phyloP scores from a whole-genome alignment of 1,284 basidiomycete species.

The Meripilus lineatus region DNA sequence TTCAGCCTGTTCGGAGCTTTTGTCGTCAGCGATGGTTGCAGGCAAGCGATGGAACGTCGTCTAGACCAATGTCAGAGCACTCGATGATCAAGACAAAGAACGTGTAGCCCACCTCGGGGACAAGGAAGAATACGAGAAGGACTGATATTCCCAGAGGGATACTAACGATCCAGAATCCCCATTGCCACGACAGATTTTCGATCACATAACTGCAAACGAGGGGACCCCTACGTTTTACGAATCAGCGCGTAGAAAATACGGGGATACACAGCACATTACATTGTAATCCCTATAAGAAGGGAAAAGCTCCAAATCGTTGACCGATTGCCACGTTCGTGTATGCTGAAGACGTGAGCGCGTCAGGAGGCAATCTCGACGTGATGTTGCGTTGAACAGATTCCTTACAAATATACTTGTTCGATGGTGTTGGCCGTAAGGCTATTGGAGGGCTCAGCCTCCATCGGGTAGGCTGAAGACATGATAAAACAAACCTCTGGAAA shows the following conservation, averaged over 20 bases:
- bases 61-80: slow-evolving; percentile 12
- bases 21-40: too few species aligned
- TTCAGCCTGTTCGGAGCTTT: neutral
- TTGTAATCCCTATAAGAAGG: slow-evolving; percentile 37
- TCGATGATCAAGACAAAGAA: neutral
- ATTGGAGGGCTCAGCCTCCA: too few species aligned
- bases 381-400: too few species aligned
- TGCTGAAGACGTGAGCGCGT: slow-evolving; percentile 18
- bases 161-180: slow-evolving; percentile 39
- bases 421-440: slow-evolving; percentile 38
- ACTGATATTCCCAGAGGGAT: slow-evolving; percentile 34
- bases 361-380: neutral
- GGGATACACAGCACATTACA: slow-evolving; percentile 25
- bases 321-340: slow-evolving; percentile 39
- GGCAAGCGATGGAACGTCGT: slow-evolving; percentile 25
- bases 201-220: slow-evolving; percentile 38
- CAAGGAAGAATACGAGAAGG: slow-evolving; percentile 35
- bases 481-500: slow-evolving; percentile 34
- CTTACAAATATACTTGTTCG: slow-evolving; percentile 39
- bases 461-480: too few species aligned
- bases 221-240: slow-evolving; percentile 22
- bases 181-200: slow-evolving; percentile 36
- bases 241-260: slow-evolving; percentile 2
- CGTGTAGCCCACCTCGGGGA: slow-evolving; percentile 32
- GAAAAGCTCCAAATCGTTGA: slow-evolving; percentile 39